These are phyloP conservation scores for Aspergillus conjunctus DNA, from an alignment of 495 filamentous ascomycete species.

Conservation along the genomic window DNA sequence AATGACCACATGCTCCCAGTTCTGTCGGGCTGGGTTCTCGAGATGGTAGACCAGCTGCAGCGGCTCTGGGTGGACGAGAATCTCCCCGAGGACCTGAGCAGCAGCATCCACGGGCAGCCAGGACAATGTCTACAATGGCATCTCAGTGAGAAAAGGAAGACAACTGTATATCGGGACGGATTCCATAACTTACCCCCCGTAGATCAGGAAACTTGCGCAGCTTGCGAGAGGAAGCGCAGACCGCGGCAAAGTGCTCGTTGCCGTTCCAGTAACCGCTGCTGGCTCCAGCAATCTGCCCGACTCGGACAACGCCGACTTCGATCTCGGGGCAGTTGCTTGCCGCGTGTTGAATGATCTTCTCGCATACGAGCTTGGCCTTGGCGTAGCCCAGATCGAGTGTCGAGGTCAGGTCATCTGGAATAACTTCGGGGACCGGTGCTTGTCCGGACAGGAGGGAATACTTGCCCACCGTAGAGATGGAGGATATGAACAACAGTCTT, in stretches of 20 bases:
- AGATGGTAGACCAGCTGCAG: no score
- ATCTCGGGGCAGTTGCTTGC: background rate
- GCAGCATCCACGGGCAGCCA: no score
- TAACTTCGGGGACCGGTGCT: background rate
- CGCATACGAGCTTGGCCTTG: conserved; percentile 3
- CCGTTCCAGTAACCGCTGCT: conserved; percentile 4
- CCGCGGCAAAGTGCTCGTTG: background rate
- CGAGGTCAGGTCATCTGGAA: background rate
- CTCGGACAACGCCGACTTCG: background rate
- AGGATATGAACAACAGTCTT: conserved; percentile 56
- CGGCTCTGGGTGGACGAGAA: no score
- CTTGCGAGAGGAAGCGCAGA: background rate
- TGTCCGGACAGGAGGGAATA: background rate
- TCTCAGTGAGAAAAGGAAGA: no score
- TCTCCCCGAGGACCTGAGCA: no score
- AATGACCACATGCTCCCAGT: no score
- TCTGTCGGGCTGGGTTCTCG: no score
- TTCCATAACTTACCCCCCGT: background rate
- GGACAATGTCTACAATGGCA: no score
- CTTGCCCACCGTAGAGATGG: conserved; percentile 50
- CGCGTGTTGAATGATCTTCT: background rate
- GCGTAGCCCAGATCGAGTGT: background rate
- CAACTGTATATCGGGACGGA: no score
- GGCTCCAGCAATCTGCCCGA: background rate
- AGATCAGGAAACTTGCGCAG: background rate